Percentiles rank a stretch among this genome's conserved stretches.
These are phyloP conservation scores for Venturia nashicola DNA, from an alignment of 2,329 filamentous ascomycete genomes.

Conservation along the genomic window DNA sequence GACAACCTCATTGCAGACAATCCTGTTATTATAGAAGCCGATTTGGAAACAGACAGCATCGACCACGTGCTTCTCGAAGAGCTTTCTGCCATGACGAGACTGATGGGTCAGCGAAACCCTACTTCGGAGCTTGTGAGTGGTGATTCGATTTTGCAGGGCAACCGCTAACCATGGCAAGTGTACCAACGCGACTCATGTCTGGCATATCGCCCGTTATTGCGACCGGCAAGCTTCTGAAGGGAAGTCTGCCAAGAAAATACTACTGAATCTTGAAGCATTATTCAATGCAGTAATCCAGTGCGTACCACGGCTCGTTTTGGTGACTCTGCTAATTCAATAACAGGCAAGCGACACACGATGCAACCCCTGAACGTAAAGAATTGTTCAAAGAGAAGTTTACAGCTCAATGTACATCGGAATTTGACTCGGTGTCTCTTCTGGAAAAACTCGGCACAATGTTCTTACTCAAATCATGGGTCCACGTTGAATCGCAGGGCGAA, in stretches of 20 bases:
- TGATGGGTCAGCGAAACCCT: not conserved
- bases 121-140: not conserved
- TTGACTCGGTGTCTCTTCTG: not conserved
- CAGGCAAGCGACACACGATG: not conserved
- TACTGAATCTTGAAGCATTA: not conserved
- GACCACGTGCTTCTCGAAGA: slow-evolving; percentile 1
- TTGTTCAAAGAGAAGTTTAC: not conserved
- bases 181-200: not conserved
- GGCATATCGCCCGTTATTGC: not conserved
- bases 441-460: not conserved
- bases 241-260: not conserved
- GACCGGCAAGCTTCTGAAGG: not conserved
- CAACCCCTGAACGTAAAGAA: not conserved
- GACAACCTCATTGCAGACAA: not conserved
- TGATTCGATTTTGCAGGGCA: too few species aligned
- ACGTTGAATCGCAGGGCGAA: not conserved
- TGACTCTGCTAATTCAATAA: not conserved
- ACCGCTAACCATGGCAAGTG: not conserved
- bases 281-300: not conserved
- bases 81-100: slow-evolving; percentile 11
- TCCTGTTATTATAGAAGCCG: not conserved
- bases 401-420: not conserved
- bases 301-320: not conserved
- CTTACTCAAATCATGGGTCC: not conserved
- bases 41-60: not conserved